Evolutionary conservation across 306 rosid genomes (phyloP).

Genomic region (Myrica gale): DNA sequence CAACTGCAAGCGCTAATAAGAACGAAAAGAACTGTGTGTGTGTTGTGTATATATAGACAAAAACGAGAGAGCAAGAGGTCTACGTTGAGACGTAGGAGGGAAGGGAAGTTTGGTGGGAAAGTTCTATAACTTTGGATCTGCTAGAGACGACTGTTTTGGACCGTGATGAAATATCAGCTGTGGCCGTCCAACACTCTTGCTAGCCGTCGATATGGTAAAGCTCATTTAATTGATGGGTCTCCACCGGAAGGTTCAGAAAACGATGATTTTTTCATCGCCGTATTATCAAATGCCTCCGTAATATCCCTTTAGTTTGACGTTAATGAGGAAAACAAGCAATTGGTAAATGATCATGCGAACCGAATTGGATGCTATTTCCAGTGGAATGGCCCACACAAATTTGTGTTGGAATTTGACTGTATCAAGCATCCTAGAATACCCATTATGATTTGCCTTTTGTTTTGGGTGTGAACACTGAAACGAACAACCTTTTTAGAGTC

Average conservation of each 20-base stretch:
- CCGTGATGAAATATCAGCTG: constrained; percentile 36
- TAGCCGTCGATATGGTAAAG: no score
- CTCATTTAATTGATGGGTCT: no score
- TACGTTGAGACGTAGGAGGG: constrained; percentile 45
- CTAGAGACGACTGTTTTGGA: constrained; percentile 46
- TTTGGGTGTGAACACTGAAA: constrained; percentile 14
- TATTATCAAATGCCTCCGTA: no score
- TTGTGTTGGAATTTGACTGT: no score
- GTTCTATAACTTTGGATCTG: constrained; percentile 32
- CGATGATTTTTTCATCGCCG: no score
- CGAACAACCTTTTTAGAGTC: background rate
- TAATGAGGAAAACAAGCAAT: no score
- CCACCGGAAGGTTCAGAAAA: no score
- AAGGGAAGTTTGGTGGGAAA: constrained; percentile 56
- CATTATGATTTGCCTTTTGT: background rate
- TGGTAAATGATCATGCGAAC: background rate
- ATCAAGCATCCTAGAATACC: background rate
- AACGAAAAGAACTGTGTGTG: background rate
- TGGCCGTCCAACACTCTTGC: no score
- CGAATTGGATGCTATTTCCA: background rate
- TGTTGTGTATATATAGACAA: constrained; percentile 5
- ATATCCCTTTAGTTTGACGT: no score
- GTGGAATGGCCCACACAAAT: background rate
- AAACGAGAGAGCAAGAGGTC: background rate
- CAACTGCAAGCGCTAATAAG: background rate